These are phyloP conservation scores for Zasmidium angulare DNA, from an alignment of 2,329 filamentous ascomycete species.

Conservation along the genomic window DNA sequence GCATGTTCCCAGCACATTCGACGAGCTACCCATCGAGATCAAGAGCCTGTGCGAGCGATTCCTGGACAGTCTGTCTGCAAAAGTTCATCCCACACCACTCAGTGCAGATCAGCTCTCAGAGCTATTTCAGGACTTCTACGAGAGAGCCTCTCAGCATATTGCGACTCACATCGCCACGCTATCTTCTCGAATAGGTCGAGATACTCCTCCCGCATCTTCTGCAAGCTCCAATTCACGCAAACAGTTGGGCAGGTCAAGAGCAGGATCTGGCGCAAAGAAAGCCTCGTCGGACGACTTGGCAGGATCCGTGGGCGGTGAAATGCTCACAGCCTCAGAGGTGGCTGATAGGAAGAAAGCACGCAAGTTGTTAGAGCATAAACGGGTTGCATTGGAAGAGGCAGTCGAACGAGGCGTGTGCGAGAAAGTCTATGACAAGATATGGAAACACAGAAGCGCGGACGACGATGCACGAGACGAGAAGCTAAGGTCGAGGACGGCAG, in stretches of 20 bases:
- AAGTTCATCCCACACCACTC: slow-evolving; percentile 79
- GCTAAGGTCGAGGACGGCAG: slow-evolving; percentile 88
- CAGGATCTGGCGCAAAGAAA: slow-evolving; percentile 39
- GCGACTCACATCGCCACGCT: slow-evolving; percentile 82
- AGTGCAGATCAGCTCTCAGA: slow-evolving; percentile 77
- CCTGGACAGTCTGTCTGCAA: slow-evolving; percentile 83
- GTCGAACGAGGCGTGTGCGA: slow-evolving; percentile 69
- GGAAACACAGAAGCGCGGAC: slow-evolving; percentile 85
- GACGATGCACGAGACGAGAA: slow-evolving; percentile 96
- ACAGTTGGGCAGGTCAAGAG: slow-evolving; percentile 40
- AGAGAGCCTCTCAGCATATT: slow-evolving; percentile 75
- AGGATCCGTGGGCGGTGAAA: slow-evolving; percentile 50
- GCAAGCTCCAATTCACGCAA: slow-evolving; percentile 58
- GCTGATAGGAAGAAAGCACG: slow-evolving; percentile 75
- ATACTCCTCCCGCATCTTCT: slow-evolving; percentile 59
- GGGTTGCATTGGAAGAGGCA: slow-evolving; percentile 77
- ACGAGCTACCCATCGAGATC: slow-evolving; percentile 91
- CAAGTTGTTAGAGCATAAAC: slow-evolving; percentile 75
- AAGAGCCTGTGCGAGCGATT: slow-evolving; percentile 89
- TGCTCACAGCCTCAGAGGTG: slow-evolving; percentile 87
- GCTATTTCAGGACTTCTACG: slow-evolving; percentile 95
- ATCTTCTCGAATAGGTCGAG: slow-evolving; percentile 70
- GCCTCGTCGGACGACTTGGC: slow-evolving; percentile 37
- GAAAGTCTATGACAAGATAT: slow-evolving; percentile 73
- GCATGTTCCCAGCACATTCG: slow-evolving; percentile 65